Base-by-base conservation (phyloP, 148 eudicot species). In the Selenicereus undatus region DNA sequence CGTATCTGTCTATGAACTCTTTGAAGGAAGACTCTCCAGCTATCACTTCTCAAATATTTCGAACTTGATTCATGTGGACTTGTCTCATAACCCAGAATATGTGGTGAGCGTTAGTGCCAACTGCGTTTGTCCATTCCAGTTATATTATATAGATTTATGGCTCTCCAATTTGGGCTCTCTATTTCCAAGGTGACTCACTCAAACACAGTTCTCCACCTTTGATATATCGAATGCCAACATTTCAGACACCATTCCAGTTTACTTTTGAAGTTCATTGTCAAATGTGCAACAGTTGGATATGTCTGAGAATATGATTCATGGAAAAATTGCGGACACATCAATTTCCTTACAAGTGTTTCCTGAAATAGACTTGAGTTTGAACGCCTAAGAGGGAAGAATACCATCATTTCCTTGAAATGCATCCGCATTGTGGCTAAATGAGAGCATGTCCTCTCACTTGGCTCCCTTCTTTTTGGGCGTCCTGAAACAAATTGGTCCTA, bases 11-110 rank as follows among this genome's bases (percentile, higher is more conserved):
- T 70, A 52, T 13, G 0, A 90, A 90, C 71, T 85, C 65, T 8
- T 71, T 85, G 0, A 52, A 66, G 90, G 83, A 11, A 58, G 45
- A 26, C 20, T 88, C 79, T 75, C 81, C 3, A 26, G 66, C 8
- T 26, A 32, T 11, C 84, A 81, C 29, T 22, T 88, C 39, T 39
- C 83, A 5, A 85, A 84, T 39, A 87, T 84, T 22, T 79, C 81
- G 0, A 72, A 66, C 11, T 77, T 88, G 66, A 5, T 21, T 1
- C 17, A 2, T 26, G 70, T 88, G 32, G 26, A 75, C 45, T 68
- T 86, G 69, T 81, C 84, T 32, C 8, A 7, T 36, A 88, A 86
- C 77, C 71, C 82, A 2, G 65, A 62, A 20, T 8, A 80, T 18
- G 35, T 77, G 51, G 30, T 80, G 18, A 62, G 80, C 30, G 50